Evolutionary conservation across 257 asterid species (phyloP), one percentile per base, ranked within the genome.

Genomic region (Verbena officinalis): DNA sequence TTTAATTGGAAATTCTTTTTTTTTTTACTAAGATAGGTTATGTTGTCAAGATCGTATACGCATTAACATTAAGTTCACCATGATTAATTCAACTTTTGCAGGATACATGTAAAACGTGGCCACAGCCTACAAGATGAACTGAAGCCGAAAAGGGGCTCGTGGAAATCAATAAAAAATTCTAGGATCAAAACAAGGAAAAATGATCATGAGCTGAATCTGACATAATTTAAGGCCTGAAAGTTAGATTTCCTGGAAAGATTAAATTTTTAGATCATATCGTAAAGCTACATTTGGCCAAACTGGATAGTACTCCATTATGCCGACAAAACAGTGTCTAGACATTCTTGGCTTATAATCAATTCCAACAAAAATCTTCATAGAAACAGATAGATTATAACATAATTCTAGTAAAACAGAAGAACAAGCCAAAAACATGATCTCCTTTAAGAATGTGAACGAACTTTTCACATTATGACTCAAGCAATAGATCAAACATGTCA

Each of bases 401-500:
- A n/a, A n/a, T n/a, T n/a, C n/a, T n/a, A 0, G 34, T 24, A 49
- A 21, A 34, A 31, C n/a, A n/a, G n/a, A 12, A 34, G 12, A 63
- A 7, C 48, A 49, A 14, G 7, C 6, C 59, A 45, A 16, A 54
- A 45, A 15, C 59, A 53, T 23, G 39, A 53, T 53, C n/a, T 44
- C 30, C 55, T 17, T 44, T 13, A 55, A 43, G 36, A 44, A 67
- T 13, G 39, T 7, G 52, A 43, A 13, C 11, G 8, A 14, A 19
- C 6, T n/a, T 46, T 24, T 45, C 45, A 16, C 34, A 31, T 17
- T 23, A 21, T 11, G 19, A 39, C 43, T 23, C 43, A 24, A 24
- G 20, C 71, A 65, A 65, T 52, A 16, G 36, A 50, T 8, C 9
- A 34, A 60, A 24, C 66, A 43, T 30, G 36, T 62, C 34, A 22